Percentiles rank a stretch among this genome's conserved stretches.
Evolutionary conservation across 371 early-diverging fungal species (phyloP).

Genomic region (Apophysomyces sp.): DNA sequence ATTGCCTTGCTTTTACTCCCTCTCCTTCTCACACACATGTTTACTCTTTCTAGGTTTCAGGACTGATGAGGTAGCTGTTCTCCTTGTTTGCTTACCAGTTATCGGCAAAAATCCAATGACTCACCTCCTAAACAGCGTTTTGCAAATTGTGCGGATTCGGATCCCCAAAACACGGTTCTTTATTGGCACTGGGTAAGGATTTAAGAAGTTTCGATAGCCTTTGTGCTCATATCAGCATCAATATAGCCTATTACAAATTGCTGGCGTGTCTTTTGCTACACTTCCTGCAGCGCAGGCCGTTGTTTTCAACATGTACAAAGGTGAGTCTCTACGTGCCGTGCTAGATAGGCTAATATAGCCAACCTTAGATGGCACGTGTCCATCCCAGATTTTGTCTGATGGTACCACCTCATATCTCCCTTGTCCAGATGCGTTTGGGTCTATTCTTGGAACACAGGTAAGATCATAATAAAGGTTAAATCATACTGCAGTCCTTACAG

Average conservation of each 20-base stretch:
- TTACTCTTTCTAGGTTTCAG: constrained; percentile 5
- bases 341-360: neutral
- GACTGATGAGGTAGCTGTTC: constrained; percentile 26
- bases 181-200: constrained; percentile 40
- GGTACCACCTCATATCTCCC: constrained; percentile 43
- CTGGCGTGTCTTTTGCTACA: constrained; percentile 41
- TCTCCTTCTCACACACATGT: neutral
- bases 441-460: constrained; percentile 54
- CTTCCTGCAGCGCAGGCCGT: constrained; percentile 35
- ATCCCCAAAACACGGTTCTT: constrained; percentile 47
- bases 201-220: neutral
- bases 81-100: too few species aligned
- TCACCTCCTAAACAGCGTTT: constrained; percentile 31
- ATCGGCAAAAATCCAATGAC: too few species aligned
- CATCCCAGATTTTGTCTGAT: constrained; percentile 36
- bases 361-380: constrained; percentile 37
- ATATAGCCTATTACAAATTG: constrained; percentile 27
- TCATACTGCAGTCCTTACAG: neutral
- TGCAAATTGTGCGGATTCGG: constrained; percentile 50
- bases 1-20: neutral
- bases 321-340: constrained; percentile 14
- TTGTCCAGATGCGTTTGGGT: constrained; percentile 57
- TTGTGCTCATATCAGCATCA: neutral
- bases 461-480: neutral
- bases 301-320: constrained; percentile 45